Evolutionary conservation across 1,284 basidiomycete genomes (phyloP), one percentile per base, ranked within the genome.

Genomic region (Moesziomyces sp.): DNA sequence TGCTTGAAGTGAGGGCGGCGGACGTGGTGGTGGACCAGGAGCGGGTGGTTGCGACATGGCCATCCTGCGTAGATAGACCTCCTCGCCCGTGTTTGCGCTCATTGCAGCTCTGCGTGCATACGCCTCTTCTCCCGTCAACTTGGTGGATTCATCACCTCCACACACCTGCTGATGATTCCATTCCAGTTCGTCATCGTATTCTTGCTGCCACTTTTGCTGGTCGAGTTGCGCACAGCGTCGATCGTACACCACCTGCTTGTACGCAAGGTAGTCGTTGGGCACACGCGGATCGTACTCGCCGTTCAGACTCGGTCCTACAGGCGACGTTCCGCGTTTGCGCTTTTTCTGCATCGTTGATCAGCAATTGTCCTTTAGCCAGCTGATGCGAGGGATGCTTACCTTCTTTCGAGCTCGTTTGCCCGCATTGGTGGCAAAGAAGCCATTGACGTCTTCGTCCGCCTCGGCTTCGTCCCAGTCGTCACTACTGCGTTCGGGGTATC

Each of bases 181-280:
- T 2, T 21, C 21, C 21, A 21, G 21, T 21, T 21, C 21, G 21
- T 21, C 21, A 21, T 67, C 58, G n/a, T 65, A 46, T 16, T 68
- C 67, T 4, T 43, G 30, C 10, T 47, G 33, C 56, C 65, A 60
- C 18, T 30, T 26, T 42, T 40, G 21, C 16, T 33, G 58, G 3
- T 63, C 63, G 18, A 56, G 23, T 33, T 71, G 59, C 3, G 73
- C 66, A 18, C 40, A 52, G 2, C 77, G 57, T n/a, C 76, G 52
- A 2, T 74, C 62, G 46, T 68, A 67, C 7, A 83, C 46, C n/a
- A 76, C 19, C 23, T 59, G 62, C 48, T 71, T 81, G 46, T 74
- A 81, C 7, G 59, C 67, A 10, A 70, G 49, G 47, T 81, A 83
- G 52, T 82, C 80, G 50, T 80, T 83, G 9, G 82, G 82, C 2